A percentile compares a stretch with the other conserved stretches of the same genome.
Conservation (phyloP, 75 land plant species). For the Picea glauca region DNA sequence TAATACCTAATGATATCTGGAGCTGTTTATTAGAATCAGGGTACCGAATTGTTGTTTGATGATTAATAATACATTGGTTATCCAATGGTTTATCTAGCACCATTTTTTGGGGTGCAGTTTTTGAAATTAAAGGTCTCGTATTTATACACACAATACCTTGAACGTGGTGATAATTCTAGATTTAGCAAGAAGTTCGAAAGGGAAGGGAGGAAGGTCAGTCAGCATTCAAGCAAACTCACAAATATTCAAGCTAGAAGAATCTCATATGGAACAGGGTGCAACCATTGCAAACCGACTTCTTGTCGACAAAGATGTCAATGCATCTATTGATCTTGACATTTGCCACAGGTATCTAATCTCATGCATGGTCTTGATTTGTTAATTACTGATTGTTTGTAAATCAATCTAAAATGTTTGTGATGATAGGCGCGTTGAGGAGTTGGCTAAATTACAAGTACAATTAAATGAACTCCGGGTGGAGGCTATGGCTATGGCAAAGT, state of each 20-base stretch:
- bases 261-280: background rate
- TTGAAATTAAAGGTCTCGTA: background rate
- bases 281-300: background rate
- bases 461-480: background rate
- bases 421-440: background rate
- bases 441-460: background rate
- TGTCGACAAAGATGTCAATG: background rate
- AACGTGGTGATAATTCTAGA: background rate
- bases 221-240: background rate
- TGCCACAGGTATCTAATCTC: background rate
- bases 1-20: no score
- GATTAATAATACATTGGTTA: no score
- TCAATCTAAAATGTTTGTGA: slow-evolving; percentile 6
- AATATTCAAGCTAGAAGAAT: background rate
- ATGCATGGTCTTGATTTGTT: background rate
- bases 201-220: background rate
- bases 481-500: background rate
- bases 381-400: background rate
- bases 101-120: background rate
- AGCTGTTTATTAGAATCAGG: no score
- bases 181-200: background rate
- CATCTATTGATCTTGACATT: background rate
- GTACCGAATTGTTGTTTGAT: no score
- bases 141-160: background rate
- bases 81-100: no score